These are phyloP conservation scores for Phytopythium chamaehyphon DNA, from an alignment of 352 stramenopile species.

Conservation along the genomic window DNA sequence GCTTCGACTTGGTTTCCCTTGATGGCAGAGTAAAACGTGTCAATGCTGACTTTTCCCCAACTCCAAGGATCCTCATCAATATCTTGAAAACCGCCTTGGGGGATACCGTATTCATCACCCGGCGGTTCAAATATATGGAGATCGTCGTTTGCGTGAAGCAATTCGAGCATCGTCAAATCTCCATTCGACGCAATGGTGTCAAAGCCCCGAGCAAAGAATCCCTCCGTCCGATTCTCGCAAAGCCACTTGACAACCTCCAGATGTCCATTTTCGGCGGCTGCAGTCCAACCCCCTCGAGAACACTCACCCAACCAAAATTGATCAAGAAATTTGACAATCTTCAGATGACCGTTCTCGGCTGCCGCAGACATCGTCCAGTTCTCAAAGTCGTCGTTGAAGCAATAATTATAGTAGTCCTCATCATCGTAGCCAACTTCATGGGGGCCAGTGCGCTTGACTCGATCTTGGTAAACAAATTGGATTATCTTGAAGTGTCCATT, in stretches of 20 bases:
- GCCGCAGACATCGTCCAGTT: background rate
- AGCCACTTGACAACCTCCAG: constrained; percentile 2
- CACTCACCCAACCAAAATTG: too few species aligned
- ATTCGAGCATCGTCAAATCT: constrained; percentile 1
- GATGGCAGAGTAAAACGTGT: background rate
- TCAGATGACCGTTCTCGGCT: background rate
- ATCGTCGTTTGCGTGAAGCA: background rate
- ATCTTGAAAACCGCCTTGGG: too few species aligned
- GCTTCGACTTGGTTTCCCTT: constrained; percentile 5
- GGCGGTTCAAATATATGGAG: background rate
- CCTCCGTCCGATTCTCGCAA: background rate
- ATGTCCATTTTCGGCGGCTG: background rate
- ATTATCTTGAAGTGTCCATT: background rate
- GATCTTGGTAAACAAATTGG: too few species aligned
- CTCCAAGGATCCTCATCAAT: too few species aligned
- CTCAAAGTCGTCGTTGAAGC: too few species aligned
- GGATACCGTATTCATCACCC: too few species aligned
- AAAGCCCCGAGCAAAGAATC: background rate
- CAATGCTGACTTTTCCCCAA: background rate
- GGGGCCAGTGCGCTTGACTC: too few species aligned
- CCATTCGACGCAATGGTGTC: background rate
- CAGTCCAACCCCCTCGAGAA: too few species aligned
- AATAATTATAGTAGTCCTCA: too few species aligned
- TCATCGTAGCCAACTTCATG: too few species aligned
- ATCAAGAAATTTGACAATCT: background rate